These are phyloP conservation scores for Saccharomyces hybrid DNA, from an alignment of 1,139 yeast species.

Conservation along the genomic window DNA sequence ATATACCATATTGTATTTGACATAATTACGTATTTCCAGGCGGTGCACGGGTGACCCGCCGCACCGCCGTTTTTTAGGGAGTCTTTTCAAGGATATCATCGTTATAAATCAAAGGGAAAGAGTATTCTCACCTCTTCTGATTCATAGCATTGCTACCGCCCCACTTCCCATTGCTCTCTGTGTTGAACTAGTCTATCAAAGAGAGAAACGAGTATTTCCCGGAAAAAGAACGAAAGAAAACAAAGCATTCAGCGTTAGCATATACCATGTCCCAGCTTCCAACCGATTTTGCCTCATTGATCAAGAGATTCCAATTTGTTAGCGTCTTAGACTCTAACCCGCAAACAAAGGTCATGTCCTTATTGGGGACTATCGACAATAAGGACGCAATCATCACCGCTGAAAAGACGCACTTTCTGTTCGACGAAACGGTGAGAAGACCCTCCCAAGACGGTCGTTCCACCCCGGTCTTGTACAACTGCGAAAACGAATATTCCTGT, in stretches of 20 bases:
- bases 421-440: slow-evolving; percentile 22
- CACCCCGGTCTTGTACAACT: slow-evolving; percentile 23
- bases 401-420: slow-evolving; percentile 61
- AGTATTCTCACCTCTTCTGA: neutral
- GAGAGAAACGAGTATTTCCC: neutral
- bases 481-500: slow-evolving; percentile 28
- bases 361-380: slow-evolving; percentile 60
- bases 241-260: neutral
- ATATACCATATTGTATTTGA: neutral
- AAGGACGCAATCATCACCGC: slow-evolving; percentile 62
- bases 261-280: neutral
- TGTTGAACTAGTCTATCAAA: neutral
- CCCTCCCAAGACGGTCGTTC: slow-evolving; percentile 17
- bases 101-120: neutral
- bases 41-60: neutral
- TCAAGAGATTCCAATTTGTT: slow-evolving; percentile 38
- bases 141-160: neutral
- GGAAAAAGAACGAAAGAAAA: neutral
- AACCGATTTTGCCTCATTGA: slow-evolving; percentile 7
- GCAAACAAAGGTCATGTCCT: slow-evolving; percentile 52
- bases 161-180: neutral
- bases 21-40: neutral
- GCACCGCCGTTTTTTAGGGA: neutral
- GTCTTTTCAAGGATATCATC: slow-evolving; percentile 1
- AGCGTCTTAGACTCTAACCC: slow-evolving; percentile 49